phyloP scores from a whole-genome alignment of 768 basidiomycete genomes.

The Phlebiopsis flavidoalba region DNA sequence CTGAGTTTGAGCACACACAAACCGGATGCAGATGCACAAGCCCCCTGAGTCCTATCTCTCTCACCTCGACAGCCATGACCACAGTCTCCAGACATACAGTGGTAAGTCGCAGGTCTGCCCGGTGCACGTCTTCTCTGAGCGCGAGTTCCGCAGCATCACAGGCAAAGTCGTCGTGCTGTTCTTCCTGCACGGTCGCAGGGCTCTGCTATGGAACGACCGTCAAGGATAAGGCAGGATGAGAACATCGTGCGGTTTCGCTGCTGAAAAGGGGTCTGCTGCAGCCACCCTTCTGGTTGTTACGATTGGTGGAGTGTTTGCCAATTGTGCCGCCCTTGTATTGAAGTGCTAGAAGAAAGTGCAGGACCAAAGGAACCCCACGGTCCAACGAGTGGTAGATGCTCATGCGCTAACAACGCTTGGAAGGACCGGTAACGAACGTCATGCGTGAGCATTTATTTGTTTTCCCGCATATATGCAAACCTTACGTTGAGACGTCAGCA shows the following conservation, averaged over 20 bases:
- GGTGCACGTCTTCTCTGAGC: constrained; percentile 23
- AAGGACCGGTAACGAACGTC: constrained; percentile 29
- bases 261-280: constrained; percentile 6
- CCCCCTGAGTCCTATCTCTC: not conserved
- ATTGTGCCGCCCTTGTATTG: not conserved
- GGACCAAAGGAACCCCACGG: constrained; percentile 58
- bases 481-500: constrained; percentile 10
- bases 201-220: constrained; percentile 27
- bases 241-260: constrained; percentile 26
- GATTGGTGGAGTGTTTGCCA: constrained; percentile 30
- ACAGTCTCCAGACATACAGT: constrained; percentile 18
- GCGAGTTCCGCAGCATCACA: constrained; percentile 7
- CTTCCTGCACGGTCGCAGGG: constrained; percentile 44
- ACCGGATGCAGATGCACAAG: not conserved
- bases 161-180: constrained; percentile 32
- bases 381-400: constrained; percentile 29
- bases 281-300: constrained; percentile 40
- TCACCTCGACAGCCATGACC: not conserved
- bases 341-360: constrained; percentile 11
- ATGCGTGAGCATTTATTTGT: constrained; percentile 30
- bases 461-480: not conserved
- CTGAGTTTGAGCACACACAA: too few species aligned
- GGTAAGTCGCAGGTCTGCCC: constrained; percentile 25
- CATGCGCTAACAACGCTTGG: constrained; percentile 37
- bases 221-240: constrained; percentile 28